A percentile compares a stretch with the other conserved stretches of the same genome.
phyloP scores from a whole-genome alignment of 2,329 filamentous ascomycete genomes.

The Orbilia oligospora region DNA sequence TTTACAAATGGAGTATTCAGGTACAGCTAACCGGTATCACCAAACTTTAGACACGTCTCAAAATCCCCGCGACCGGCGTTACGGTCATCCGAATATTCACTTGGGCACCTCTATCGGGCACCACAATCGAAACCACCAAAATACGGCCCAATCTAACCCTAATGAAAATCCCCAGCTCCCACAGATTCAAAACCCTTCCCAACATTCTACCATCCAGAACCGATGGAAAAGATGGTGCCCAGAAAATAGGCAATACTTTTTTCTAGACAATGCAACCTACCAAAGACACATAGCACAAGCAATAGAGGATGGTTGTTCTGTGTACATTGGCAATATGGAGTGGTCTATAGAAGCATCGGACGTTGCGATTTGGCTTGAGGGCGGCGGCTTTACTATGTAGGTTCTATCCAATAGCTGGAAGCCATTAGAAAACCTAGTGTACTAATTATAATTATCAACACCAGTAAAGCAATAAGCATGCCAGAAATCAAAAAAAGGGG shows the following conservation, averaged over 20 bases:
- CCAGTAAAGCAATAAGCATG: slow-evolving; percentile 42
- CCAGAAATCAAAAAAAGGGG: slow-evolving; percentile 7
- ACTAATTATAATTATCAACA: neutral
- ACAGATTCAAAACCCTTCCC: neutral
- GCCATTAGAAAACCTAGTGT: neutral
- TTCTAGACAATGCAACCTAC: neutral
- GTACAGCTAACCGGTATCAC: slow-evolving; percentile 17
- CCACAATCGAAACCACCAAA: neutral
- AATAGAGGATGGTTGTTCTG: slow-evolving; percentile 39
- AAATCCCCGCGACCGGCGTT: neutral
- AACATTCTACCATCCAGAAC: neutral
- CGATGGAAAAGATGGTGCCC: slow-evolving; percentile 43
- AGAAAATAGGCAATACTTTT: neutral
- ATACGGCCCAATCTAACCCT: neutral
- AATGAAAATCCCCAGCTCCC: neutral
- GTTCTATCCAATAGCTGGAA: neutral
- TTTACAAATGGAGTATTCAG: neutral
- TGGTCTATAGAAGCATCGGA: slow-evolving; percentile 28
- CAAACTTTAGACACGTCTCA: neutral
- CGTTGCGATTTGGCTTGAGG: slow-evolving; percentile 54
- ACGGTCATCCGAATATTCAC: neutral
- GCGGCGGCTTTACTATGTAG: slow-evolving; percentile 42
- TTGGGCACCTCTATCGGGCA: neutral
- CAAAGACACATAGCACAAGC: slow-evolving; percentile 15
- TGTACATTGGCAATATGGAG: slow-evolving; percentile 51